A percentile compares a stretch with the other conserved stretches of the same genome.
phyloP scores from a whole-genome alignment of 371 early-diverging fungal genomes.

The Coemansia sp. region DNA sequence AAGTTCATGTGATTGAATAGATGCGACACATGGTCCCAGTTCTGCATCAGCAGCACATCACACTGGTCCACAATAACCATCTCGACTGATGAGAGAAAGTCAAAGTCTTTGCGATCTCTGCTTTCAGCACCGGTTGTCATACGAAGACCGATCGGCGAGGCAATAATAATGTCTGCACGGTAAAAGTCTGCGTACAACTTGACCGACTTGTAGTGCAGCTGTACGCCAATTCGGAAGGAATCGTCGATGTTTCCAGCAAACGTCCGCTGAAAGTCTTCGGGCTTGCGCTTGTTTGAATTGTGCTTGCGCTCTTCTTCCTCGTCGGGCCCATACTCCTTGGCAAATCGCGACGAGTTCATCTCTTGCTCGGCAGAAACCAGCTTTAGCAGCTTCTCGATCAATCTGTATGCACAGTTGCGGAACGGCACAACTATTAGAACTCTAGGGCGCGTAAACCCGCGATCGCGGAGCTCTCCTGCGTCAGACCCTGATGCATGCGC shows the following conservation, averaged over 20 bases:
- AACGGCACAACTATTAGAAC: slow-evolving; percentile 90
- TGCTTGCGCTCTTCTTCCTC: slow-evolving; percentile 53
- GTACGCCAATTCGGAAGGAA: slow-evolving; percentile 91
- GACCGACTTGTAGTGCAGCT: slow-evolving; percentile 75
- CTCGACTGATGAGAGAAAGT: slow-evolving; percentile 92
- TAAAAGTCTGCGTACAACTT: slow-evolving; percentile 89
- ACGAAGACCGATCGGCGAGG: slow-evolving; percentile 90
- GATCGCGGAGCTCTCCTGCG: slow-evolving; percentile 79
- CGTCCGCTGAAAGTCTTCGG: slow-evolving; percentile 76
- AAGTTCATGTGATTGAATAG: slow-evolving; percentile 79
- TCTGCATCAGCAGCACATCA: slow-evolving; percentile 92
- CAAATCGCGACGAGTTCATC: slow-evolving; percentile 79
- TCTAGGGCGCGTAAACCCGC: slow-evolving; percentile 93
- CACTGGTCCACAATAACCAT: slow-evolving; percentile 84
- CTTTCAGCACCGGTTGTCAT: slow-evolving; percentile 58
- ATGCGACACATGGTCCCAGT: slow-evolving; percentile 94
- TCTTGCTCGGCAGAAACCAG: slow-evolving; percentile 78
- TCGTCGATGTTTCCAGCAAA: slow-evolving; percentile 96
- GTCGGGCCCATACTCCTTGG: slow-evolving; percentile 66
- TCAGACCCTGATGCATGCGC: slow-evolving; percentile 37
- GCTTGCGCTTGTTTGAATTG: slow-evolving; percentile 61
- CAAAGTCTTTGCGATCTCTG: slow-evolving; percentile 86
- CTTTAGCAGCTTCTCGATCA: slow-evolving; percentile 73
- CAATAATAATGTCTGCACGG: slow-evolving; percentile 86
- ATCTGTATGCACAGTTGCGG: slow-evolving; percentile 76